Base-by-base conservation (phyloP, 441 rosid genomes). In the Dalechampia spathulata region DNA sequence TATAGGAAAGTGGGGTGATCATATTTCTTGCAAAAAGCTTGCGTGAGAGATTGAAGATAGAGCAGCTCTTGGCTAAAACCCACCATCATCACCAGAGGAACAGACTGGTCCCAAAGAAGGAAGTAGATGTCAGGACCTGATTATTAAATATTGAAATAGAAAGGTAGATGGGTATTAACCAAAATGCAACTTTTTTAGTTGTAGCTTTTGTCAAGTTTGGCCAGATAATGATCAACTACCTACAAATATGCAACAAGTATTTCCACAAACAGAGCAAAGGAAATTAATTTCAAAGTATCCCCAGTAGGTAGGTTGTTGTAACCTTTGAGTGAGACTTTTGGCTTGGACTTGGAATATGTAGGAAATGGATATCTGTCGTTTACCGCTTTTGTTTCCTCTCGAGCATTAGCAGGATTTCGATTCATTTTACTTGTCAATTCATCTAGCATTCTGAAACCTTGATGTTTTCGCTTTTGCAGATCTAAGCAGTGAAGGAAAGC, bases 141-240 rank as follows among this genome's bases (percentile, higher is more conserved):
- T 46, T 25, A 51, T 47, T 47, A 22, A 58, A 67, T 21, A 32
- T 44, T 45, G 25, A 9, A 63, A 38, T 1, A 21, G 20, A 47
- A 60, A 45, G 44, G 54, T 36, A 28, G 66, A n/a, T 70, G 43
- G 32, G 32, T 54, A 52, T 16, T 15, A 47, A 50, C 43, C 16
- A 22, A 59, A 25, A 46, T 51, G 30, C 27, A 20, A 42, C 30
- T 7, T 21, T 19, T 44, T 1, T 50, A 16, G 17, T 22, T 11
- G 39, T 34, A 22, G 55, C 5, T 52, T 40, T 45, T 60, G 49
- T 22, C n/a, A 57, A 47, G 21, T 52, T 22, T 22, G 37, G 14
- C 20, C 50, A 19, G 55, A 21, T 32, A 26, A 17, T 14, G 44
- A 23, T 32, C 15, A 42, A 46, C 17, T 48, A 21, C 43, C 58